phyloP scores from a whole-genome alignment of 2,329 filamentous ascomycete genomes.

The Fusarium nurragi region DNA sequence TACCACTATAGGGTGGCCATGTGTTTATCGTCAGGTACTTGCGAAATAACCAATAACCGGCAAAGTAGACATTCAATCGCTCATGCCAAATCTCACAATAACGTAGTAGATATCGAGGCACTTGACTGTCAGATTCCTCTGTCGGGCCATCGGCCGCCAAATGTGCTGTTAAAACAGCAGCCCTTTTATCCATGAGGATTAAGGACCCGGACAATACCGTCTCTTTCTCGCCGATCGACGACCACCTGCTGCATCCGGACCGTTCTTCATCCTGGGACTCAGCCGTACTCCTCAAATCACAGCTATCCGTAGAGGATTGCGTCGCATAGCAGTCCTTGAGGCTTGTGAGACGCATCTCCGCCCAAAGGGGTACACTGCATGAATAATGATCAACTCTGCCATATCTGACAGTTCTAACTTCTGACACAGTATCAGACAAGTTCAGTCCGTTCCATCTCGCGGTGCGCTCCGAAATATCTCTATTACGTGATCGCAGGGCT shows the following conservation, averaged over 20 bases:
- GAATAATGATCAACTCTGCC: neutral
- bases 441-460: neutral
- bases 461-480: neutral
- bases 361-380: conserved; percentile 5
- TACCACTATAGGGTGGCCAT: neutral
- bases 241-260: conserved; percentile 26
- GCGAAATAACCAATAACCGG: neutral
- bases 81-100: neutral
- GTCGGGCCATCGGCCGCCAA: conserved; percentile 25
- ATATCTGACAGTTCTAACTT: conserved; percentile 2
- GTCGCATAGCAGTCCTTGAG: neutral
- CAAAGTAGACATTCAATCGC: neutral
- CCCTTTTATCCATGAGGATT: conserved; percentile 5
- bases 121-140: neutral
- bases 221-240: conserved; percentile 13
- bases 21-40: neutral
- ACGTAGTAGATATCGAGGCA: neutral
- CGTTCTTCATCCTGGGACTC: neutral
- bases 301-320: neutral
- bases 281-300: conserved; percentile 1
- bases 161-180: neutral
- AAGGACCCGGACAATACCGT: conserved; percentile 21
- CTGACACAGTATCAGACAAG: neutral
- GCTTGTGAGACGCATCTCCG: neutral
- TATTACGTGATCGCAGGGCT: neutral